Conservation (phyloP, 1,284 basidiomycete species). For the Caloboletus firmus region DNA sequence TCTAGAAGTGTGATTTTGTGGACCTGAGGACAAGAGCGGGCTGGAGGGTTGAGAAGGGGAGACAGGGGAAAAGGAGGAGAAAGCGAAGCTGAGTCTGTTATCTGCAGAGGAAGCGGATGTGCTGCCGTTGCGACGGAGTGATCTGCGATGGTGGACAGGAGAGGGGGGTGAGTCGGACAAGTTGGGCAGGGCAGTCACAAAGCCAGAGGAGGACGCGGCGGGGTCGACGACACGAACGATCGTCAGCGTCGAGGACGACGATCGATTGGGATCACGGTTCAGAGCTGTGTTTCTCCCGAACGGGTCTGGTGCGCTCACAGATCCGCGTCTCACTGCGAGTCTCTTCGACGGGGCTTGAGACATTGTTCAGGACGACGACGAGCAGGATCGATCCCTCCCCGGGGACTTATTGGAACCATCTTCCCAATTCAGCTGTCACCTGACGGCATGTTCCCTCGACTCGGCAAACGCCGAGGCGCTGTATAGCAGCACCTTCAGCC, state of each 20-base stretch:
- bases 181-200: conserved; percentile 15
- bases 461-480: conserved; percentile 21
- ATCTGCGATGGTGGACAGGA: conserved; percentile 25
- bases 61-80: conserved; percentile 53
- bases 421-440: conserved; percentile 8
- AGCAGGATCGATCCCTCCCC: conserved; percentile 3
- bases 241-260: conserved; percentile 64
- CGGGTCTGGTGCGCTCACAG: conserved; percentile 64
- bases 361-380: conserved; percentile 18
- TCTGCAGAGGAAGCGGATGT: conserved; percentile 32
- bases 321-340: conserved; percentile 61
- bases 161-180: conserved; percentile 35
- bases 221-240: conserved; percentile 61
- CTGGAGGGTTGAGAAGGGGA: conserved; percentile 20
- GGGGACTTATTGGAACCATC: too few species aligned
- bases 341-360: conserved; percentile 35
- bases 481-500: conserved; percentile 28
- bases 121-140: conserved; percentile 33
- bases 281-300: conserved; percentile 52
- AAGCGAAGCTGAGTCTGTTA: conserved; percentile 64
- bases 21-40: conserved; percentile 9
- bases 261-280: conserved; percentile 53
- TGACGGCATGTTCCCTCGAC: background rate
- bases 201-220: background rate
- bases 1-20: conserved; percentile 16